A percentile compares a stretch with the other conserved stretches of the same genome.
Conservation (phyloP, 2,329 filamentous ascomycete genomes). For the Cladosporium sp. region DNA sequence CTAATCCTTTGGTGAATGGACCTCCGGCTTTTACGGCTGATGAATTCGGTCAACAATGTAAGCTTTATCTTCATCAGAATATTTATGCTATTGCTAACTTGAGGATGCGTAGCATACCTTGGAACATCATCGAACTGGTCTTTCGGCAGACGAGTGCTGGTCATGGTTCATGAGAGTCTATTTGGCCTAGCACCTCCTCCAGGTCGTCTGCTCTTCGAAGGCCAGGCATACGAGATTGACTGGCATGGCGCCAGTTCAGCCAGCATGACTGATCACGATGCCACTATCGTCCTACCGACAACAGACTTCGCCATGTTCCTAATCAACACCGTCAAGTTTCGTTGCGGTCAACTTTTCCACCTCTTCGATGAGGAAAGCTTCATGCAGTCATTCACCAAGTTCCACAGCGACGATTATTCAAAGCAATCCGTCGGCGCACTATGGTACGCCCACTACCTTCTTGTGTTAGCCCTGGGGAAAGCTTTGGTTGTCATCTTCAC, state of each 20-base stretch:
- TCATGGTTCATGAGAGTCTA: conserved; percentile 45
- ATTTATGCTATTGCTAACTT: conserved; percentile 17
- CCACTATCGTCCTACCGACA: conserved; percentile 43
- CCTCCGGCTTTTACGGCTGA: conserved; percentile 30
- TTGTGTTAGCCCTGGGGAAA: conserved; percentile 53
- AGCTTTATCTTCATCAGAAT: too few relatives aligned
- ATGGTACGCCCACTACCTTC: conserved; percentile 51
- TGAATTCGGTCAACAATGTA: conserved; percentile 41
- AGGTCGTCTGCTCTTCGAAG: conserved; percentile 47
- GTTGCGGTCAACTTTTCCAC: conserved; percentile 51
- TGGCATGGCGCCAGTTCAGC: conserved; percentile 43
- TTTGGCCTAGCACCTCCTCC: conserved; percentile 41
- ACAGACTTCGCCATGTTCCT: conserved; percentile 50
- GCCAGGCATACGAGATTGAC: conserved; percentile 47
- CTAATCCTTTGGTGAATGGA: conserved; percentile 39
- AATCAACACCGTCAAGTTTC: conserved; percentile 54
- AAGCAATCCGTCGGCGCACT: conserved; percentile 25
- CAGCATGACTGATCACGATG: conserved; percentile 19
- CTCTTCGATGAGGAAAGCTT: conserved; percentile 52
- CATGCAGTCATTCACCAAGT: conserved; percentile 40
- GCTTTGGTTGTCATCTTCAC: conserved; percentile 42
- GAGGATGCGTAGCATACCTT: conserved; percentile 41
- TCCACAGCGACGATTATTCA: conserved; percentile 35
- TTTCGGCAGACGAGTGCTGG: conserved; percentile 48
- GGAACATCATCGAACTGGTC: conserved; percentile 56